Conservation (phyloP, 768 basidiomycete genomes). For the Leucogyrophana mollusca region DNA sequence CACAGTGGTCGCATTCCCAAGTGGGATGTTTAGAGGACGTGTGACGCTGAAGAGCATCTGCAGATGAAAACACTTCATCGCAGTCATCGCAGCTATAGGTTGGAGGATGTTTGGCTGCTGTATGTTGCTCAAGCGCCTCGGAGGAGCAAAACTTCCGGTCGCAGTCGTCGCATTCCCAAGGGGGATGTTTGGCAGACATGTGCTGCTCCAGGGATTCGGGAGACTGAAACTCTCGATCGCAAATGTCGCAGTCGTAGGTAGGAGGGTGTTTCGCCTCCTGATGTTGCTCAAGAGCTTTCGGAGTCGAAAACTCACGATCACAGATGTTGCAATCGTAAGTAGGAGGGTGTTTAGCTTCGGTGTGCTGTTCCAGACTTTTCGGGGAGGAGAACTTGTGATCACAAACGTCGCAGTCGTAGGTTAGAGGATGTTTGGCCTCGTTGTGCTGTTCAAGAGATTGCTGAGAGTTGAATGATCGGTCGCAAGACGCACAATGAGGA, state of each 20-base stretch:
- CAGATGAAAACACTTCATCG: not conserved
- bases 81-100: slow-evolving; percentile 4
- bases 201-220: slow-evolving; percentile 9
- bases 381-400: slow-evolving; percentile 2
- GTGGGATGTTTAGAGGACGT: no score
- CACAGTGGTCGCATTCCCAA: no score
- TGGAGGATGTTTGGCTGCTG: slow-evolving; percentile 6
- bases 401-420: slow-evolving; percentile 8
- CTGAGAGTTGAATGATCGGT: not conserved
- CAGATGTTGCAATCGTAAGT: not conserved
- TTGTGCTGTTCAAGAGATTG: slow-evolving; percentile 5
- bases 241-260: slow-evolving; percentile 8
- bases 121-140: slow-evolving; percentile 7
- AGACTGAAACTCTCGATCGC: slow-evolving; percentile 8
- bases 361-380: slow-evolving; percentile 16
- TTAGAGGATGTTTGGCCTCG: slow-evolving; percentile 7
- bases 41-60: not conserved
- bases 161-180: slow-evolving; percentile 2
- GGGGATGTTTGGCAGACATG: slow-evolving; percentile 8
- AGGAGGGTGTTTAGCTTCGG: slow-evolving; percentile 9
- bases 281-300: not conserved
- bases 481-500: slow-evolving; percentile 2
- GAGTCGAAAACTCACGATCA: slow-evolving; percentile 1
- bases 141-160: slow-evolving; percentile 6
- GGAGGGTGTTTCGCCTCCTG: slow-evolving; percentile 3